Percentiles rank a stretch among this genome's conserved stretches.
These are phyloP conservation scores for Beauveria varroae DNA, from an alignment of 2,329 filamentous ascomycete genomes.

Conservation along the genomic window DNA sequence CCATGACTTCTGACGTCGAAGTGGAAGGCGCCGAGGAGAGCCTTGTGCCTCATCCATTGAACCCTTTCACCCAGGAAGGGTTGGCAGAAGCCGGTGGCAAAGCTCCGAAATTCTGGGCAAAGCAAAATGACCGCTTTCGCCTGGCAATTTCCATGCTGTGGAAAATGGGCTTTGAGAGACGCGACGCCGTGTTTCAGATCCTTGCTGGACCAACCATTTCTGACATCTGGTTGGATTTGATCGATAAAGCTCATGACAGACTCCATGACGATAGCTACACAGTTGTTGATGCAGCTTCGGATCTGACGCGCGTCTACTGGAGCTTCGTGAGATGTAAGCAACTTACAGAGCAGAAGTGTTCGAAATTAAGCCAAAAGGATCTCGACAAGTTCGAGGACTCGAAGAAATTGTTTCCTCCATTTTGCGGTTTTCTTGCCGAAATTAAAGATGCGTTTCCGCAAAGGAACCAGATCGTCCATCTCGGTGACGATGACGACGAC, in stretches of 20 bases:
- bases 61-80: background rate
- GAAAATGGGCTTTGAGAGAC: constrained; percentile 15
- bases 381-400: constrained; percentile 13
- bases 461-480: constrained; percentile 25
- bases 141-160: constrained; percentile 24
- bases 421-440: constrained; percentile 22
- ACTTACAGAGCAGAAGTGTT: constrained; percentile 17
- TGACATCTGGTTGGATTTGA: background rate
- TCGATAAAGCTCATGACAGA: background rate
- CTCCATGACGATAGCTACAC: background rate
- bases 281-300: constrained; percentile 17
- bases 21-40: constrained; percentile 1
- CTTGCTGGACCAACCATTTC: background rate
- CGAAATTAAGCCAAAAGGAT: constrained; percentile 15
- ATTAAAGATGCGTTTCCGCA: constrained; percentile 23
- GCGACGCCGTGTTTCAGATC: constrained; percentile 20
- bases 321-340: constrained; percentile 22
- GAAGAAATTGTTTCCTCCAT: constrained; percentile 14
- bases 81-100: constrained; percentile 10
- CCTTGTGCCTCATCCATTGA: background rate
- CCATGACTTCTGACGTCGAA: background rate
- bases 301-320: constrained; percentile 24
- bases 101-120: constrained; percentile 16
- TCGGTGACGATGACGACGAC: constrained; percentile 16
- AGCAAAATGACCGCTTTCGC: constrained; percentile 16